These are phyloP conservation scores for Marasmius tenuissimus DNA, from an alignment of 1,284 basidiomycete genomes.

Conservation along the genomic window DNA sequence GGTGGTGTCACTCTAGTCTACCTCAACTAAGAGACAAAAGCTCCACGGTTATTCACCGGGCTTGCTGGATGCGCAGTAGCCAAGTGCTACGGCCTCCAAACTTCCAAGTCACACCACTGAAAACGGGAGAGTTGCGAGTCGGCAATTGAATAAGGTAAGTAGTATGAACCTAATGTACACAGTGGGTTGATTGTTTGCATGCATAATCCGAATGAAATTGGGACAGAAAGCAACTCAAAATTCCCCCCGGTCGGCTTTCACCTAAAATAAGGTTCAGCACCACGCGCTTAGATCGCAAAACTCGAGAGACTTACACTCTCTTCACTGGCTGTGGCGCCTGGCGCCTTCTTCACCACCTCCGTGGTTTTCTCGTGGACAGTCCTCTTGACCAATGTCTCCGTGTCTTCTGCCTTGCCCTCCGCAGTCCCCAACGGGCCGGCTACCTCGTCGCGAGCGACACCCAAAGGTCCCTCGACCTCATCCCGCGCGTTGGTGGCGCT, in stretches of 20 bases:
- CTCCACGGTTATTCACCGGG: too few relatives aligned
- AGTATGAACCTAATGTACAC: background rate
- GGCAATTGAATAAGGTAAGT: too few relatives aligned
- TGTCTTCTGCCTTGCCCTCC: conserved; percentile 18
- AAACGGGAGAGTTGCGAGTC: too few relatives aligned
- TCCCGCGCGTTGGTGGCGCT: conserved; percentile 35
- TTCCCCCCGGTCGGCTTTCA: conserved; percentile 29
- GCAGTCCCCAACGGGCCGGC: conserved; percentile 37
- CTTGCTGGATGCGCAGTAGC: too few relatives aligned
- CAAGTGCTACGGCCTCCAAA: too few relatives aligned
- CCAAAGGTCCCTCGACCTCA: conserved; percentile 21
- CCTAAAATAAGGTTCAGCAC: conserved; percentile 13
- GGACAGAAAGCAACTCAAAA: conserved; percentile 6
- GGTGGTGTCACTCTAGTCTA: too few relatives aligned
- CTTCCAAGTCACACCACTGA: too few relatives aligned
- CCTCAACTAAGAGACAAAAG: too few relatives aligned
- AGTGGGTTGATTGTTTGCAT: background rate
- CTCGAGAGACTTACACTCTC: conserved; percentile 19
- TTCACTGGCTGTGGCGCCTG: conserved; percentile 21
- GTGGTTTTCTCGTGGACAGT: conserved; percentile 21
- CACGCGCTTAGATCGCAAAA: background rate
- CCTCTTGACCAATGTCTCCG: conserved; percentile 10
- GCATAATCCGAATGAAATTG: background rate
- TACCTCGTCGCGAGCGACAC: conserved; percentile 19
- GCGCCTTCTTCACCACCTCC: conserved; percentile 15